Evolutionary conservation across 208 protist genomes (phyloP), one percentile per base, ranked within the genome.

Genomic region (Leishmania tropica): DNA sequence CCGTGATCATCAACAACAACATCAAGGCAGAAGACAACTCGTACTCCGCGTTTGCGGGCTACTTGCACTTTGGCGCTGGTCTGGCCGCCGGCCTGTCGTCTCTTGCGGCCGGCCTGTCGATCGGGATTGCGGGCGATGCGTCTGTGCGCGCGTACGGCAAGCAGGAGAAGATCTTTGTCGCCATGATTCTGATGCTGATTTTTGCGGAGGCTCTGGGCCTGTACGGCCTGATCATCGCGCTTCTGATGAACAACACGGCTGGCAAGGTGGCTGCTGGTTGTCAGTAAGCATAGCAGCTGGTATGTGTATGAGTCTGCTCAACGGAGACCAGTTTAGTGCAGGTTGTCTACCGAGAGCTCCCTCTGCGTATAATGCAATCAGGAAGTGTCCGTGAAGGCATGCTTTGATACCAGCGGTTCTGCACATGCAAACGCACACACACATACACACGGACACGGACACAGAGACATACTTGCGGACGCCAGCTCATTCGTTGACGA

Each of bases 171-270:
- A 96, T 99, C 37, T 99, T 99, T 90, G 98, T 99, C 60, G 97
- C 95, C 74, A 99, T 99, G 99, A 99, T 99, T 92, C 96, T 99
- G 67, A 99, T 99, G 92, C 96, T 99, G 42, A 99, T 99, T 98
- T 99, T 99, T 82, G 94, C 91, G 19, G 99, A 99, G 89, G 99
- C 99, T 74, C 93, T 99, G 17, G 99, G 97, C 81, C 86, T 99
- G 28, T 99, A 99, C 90, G 99, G 99, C 80, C 93, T 99, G 79
- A 99, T 99, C 90, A 99, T 99, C 76, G 98, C 97, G 79, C 92
- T 99, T 78, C 85, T 97, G 68, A 96, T 97, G 93, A 97, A 97
- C 89, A 96, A 95, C 86, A 96, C 90, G 10, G 93, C 94, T 42
- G 94, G 89, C 77, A 95, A 94, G 83, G 91, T 94, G 62, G 51